Conservation (phyloP, 2,329 filamentous ascomycete genomes). For the Penicillium sp. region DNA sequence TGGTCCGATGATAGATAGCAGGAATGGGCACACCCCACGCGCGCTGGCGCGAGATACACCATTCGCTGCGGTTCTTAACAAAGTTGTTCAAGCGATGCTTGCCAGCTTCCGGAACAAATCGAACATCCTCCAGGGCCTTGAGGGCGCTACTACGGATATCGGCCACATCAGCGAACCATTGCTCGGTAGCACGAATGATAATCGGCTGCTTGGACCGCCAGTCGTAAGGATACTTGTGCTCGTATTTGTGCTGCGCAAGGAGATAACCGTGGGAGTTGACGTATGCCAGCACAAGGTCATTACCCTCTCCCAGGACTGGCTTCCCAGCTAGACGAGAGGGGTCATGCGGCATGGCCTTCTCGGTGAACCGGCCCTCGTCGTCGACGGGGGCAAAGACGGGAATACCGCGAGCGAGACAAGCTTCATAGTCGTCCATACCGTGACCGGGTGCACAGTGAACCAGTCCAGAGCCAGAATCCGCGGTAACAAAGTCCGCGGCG, state of each 20-base stretch:
- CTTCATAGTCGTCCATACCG: conserved; percentile 93
- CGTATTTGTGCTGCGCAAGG: conserved; percentile 71
- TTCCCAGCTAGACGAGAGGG: conserved; percentile 72
- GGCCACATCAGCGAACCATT: conserved; percentile 96
- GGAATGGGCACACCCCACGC: conserved; percentile 98
- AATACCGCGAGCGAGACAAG: conserved; percentile 74
- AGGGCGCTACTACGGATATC: conserved; percentile 79
- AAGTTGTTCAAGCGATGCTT: conserved; percentile 81
- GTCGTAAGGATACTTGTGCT: conserved; percentile 96
- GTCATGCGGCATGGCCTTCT: conserved; percentile 74
- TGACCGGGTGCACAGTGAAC: conserved; percentile 95
- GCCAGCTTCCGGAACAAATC: conserved; percentile 78
- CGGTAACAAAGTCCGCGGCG: conserved; percentile 85
- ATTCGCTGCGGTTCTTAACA: conserved; percentile 84
- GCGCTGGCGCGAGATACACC: conserved; percentile 96
- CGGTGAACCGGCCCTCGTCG: conserved; percentile 79
- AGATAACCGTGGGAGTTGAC: conserved; percentile 66
- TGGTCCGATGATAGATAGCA: conserved; percentile 74
- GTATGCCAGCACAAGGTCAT: conserved; percentile 71
- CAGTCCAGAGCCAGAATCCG: conserved; percentile 89
- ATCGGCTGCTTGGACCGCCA: conserved; percentile 95
- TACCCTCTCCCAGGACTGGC: conserved; percentile 73
- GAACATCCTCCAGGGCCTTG: conserved; percentile 70
- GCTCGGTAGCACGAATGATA: conserved; percentile 87
- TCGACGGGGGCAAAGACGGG: conserved; percentile 82